Conservation (phyloP, 352 stramenopile species). For the Blastocystis sp. region DNA sequence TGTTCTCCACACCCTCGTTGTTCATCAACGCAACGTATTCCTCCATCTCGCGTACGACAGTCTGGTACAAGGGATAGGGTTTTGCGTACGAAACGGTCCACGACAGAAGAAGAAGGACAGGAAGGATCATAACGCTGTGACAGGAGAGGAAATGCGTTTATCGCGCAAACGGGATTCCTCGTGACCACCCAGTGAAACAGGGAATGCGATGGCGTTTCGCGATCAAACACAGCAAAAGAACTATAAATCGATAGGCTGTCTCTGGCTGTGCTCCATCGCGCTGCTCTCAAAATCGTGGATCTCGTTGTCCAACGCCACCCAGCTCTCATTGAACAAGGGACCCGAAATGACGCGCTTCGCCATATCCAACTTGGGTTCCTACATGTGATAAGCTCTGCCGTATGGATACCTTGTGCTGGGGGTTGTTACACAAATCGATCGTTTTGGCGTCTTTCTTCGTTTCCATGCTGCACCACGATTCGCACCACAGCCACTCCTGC, state of each 20-base stretch:
- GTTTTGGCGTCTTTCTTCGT: conserved; percentile 95
- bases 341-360: conserved; percentile 96
- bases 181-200: neutral
- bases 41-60: neutral
- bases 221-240: neutral
- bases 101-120: neutral
- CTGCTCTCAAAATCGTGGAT: conserved; percentile 80
- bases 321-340: conserved; percentile 94
- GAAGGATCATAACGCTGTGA: too few species aligned
- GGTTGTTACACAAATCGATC: conserved; percentile 99
- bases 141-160: too few species aligned
- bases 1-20: neutral
- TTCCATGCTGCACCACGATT: conserved; percentile 98
- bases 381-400: neutral
- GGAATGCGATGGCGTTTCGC: neutral
- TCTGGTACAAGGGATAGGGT: neutral
- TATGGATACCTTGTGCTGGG: conserved; percentile 89
- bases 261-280: neutral
- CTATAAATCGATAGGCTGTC: neutral
- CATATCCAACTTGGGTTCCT: conserved; percentile 98
- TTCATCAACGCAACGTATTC: neutral
- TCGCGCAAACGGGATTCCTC: too few species aligned
- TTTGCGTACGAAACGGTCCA: neutral
- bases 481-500: conserved; percentile 99
- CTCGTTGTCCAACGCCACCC: conserved; percentile 96